These are phyloP conservation scores for Fulvia fulva DNA, from an alignment of 2,329 filamentous ascomycete species.

Conservation along the genomic window DNA sequence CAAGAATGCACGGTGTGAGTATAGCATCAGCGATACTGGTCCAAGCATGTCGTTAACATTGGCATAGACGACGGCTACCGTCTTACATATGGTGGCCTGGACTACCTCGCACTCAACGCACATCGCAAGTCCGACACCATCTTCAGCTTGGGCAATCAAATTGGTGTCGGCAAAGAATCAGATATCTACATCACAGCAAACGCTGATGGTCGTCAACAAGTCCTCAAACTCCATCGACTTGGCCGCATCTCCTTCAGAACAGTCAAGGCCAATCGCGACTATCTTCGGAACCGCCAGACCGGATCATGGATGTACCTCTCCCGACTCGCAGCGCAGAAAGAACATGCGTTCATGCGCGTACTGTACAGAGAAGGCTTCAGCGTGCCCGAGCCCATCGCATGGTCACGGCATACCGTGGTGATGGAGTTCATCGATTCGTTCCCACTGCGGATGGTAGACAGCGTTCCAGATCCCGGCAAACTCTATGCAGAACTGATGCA, in stretches of 20 bases:
- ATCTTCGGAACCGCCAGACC: constrained; percentile 73
- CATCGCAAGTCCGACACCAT: constrained; percentile 75
- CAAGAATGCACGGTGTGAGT: constrained; percentile 79
- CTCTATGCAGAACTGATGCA: constrained; percentile 89
- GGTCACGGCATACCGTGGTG: constrained; percentile 91
- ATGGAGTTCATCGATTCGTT: constrained; percentile 94
- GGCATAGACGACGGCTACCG: constrained; percentile 80
- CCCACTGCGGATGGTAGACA: constrained; percentile 81
- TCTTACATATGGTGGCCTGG: constrained; percentile 90
- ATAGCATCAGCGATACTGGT: neutral
- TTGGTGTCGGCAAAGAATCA: constrained; percentile 95
- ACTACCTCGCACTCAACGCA: constrained; percentile 93
- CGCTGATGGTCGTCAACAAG: constrained; percentile 67
- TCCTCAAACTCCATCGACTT: constrained; percentile 93
- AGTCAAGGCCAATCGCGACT: constrained; percentile 93
- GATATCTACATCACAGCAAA: constrained; percentile 94
- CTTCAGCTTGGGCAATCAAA: constrained; percentile 89
- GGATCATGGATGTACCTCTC: constrained; percentile 99
- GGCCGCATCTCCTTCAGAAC: constrained; percentile 95
- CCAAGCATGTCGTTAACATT: neutral
- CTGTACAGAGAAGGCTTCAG: constrained; percentile 79
- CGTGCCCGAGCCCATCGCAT: constrained; percentile 80
- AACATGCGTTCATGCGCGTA: constrained; percentile 90
- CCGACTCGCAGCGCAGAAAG: constrained; percentile 84
- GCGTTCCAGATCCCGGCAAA: constrained; percentile 75